Percentiles rank a stretch among this genome's conserved stretches.
Evolutionary conservation across 129 eudicot genomes (phyloP).

Genomic region (Rutidosis leptorrhynchoides): DNA sequence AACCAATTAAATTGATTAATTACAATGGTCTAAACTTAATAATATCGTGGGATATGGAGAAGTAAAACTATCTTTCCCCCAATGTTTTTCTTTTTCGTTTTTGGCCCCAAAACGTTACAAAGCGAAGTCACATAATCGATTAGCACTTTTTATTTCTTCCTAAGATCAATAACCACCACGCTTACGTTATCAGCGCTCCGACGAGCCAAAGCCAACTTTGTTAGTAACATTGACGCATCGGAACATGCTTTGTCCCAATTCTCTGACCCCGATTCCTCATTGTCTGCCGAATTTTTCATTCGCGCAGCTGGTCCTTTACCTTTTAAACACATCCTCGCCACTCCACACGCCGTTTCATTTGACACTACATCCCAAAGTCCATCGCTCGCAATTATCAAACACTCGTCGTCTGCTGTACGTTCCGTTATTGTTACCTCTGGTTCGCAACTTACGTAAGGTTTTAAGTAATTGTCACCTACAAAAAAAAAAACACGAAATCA

Average conservation of each 20-base stretch:
- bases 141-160: constrained; percentile 36
- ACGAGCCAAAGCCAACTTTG: constrained; percentile 78
- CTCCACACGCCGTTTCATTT: constrained; percentile 80
- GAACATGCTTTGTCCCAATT: constrained; percentile 52
- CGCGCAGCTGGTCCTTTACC: constrained; percentile 41
- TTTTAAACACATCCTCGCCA: constrained; percentile 69
- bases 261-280: constrained; percentile 22
- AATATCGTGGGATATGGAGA: constrained; percentile 15
- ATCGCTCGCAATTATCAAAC: constrained; percentile 74
- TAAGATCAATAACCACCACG: constrained; percentile 74
- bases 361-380: constrained; percentile 91
- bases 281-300: background rate
- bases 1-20: constrained; percentile 33
- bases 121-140: constrained; percentile 3
- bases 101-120: constrained; percentile 16
- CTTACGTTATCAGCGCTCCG: constrained; percentile 74
- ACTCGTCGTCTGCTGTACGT: constrained; percentile 61
- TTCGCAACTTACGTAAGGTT: constrained; percentile 70
- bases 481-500: background rate
- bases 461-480: constrained; percentile 69
- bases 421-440: constrained; percentile 82
- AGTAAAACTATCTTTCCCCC: constrained; percentile 2
- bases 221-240: constrained; percentile 61
- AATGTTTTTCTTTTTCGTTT: background rate
- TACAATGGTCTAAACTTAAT: constrained; percentile 32